Evolutionary conservation across 306 rosid species (phyloP), one percentile per base, ranked within the genome.

Genomic region (Acacia crassicarpa): DNA sequence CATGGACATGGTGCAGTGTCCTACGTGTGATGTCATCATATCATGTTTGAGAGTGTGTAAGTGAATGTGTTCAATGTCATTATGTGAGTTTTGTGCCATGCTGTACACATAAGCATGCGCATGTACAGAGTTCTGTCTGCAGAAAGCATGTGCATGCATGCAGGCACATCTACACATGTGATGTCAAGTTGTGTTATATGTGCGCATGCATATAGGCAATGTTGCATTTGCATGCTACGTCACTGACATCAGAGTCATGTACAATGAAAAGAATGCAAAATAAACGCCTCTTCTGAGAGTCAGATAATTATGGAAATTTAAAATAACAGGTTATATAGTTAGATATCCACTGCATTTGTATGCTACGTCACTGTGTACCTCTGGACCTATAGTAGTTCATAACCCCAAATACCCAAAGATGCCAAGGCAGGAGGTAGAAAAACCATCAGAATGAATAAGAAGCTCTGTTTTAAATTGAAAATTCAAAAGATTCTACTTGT

Each of bases 391-490:
- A 46, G 59, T 20, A 54, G 44, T 4, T 48, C 5, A 70, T 65
- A 84, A 35, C 35, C 63, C 71, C 44, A 27, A 53, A 78, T 54
- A 32, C 43, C 61, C 9, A 65, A 38, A 38, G 43, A 58, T 8
- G 45, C 73, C 19, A 33, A 48, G 46, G 63, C 81, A 45, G 62
- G 80, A n/a, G 56, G 23, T 41, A 19, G 56, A 38, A 56, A 1
- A 76, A 59, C 10, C 59, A 80, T 61, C 12, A 19, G 20, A 66
- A 62, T 56, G 67, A 56, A 76, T 56, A 75, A 82, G 30, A 46
- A 56, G 72, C 41, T 77, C 43, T 3, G n/a, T 66, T 56, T 68
- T 13, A 53, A 62, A 38, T 19, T 32, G 41, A 76, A 30, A 78
- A 23, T 80, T 61, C 49, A 20, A 70, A 23, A 23, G 69, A 70